phyloP scores from a whole-genome alignment of 1,284 basidiomycete genomes.

The Pyrrhoderma lamaoense region DNA sequence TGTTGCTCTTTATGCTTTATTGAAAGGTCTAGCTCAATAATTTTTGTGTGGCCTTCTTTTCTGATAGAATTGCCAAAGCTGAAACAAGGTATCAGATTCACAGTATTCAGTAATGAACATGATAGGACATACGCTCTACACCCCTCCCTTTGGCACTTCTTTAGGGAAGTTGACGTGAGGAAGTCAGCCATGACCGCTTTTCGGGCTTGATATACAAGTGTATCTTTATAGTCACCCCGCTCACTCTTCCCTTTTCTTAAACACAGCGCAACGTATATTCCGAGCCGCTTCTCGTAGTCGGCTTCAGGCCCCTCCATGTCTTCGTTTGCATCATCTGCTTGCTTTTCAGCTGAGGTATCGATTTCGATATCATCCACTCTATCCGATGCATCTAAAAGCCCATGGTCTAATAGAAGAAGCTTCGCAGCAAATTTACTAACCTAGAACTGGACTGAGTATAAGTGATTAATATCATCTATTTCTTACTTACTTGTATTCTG shows the following conservation, averaged over 20 bases:
- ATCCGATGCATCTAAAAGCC: conserved; percentile 79
- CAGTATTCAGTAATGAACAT: conserved; percentile 11
- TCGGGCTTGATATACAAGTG: conserved; percentile 80
- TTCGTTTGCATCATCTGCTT: conserved; percentile 32
- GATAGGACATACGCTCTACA: conserved; percentile 37
- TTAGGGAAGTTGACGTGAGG: conserved; percentile 59
- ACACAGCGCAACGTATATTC: conserved; percentile 69
- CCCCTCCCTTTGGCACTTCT: conserved; percentile 67
- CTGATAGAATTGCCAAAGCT: conserved; percentile 85
- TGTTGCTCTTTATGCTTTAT: conserved; percentile 72
- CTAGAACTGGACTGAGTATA: conserved; percentile 7
- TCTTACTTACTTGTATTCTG: conserved; percentile 64
- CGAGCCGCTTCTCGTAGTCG: conserved; percentile 64
- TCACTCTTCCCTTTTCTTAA: conserved; percentile 38
- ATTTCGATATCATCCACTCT: conserved; percentile 60
- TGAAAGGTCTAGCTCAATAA: conserved; percentile 89
- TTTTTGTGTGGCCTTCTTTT: conserved; percentile 91
- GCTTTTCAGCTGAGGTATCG: conserved; percentile 23
- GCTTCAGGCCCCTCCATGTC: conserved; percentile 42
- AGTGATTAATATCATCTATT: not conserved
- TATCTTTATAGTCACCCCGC: conserved; percentile 86
- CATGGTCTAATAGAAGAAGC: conserved; percentile 84
- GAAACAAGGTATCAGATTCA: not conserved
- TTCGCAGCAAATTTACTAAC: conserved; percentile 72
- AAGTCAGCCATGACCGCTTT: conserved; percentile 84